These are phyloP conservation scores for Penicillium sp. DNA, from an alignment of 2,329 filamentous ascomycete genomes.

Conservation along the genomic window DNA sequence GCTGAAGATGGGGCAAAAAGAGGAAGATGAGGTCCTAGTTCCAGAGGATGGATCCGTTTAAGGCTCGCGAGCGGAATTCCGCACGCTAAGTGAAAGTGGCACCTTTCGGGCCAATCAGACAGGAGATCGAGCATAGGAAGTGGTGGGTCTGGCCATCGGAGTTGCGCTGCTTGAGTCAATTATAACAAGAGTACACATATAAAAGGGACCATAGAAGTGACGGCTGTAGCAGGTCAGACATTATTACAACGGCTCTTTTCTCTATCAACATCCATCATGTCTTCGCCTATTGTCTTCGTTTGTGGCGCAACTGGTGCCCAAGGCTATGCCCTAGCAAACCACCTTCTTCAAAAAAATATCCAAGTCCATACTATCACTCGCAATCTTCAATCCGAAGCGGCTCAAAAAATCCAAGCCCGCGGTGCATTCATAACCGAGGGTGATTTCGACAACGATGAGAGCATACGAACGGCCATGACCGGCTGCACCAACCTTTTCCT, in stretches of 20 bases:
- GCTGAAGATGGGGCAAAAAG: not conserved
- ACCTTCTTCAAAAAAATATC: slow-evolving; percentile 32
- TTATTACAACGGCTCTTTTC: not conserved
- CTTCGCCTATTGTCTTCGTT: slow-evolving; percentile 28
- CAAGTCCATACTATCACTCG: slow-evolving; percentile 40
- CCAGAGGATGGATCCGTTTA: not conserved
- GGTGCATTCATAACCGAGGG: slow-evolving; percentile 38
- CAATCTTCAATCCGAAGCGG: slow-evolving; percentile 29
- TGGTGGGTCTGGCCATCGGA: slow-evolving; percentile 1
- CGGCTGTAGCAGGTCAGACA: not conserved
- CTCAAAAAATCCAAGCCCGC: slow-evolving; percentile 31
- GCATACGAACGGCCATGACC: slow-evolving; percentile 31
- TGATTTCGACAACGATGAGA: slow-evolving; percentile 33
- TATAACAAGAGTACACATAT: not conserved
- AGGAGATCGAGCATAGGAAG: not conserved
- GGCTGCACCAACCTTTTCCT: slow-evolving; percentile 38
- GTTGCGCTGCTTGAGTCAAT: slow-evolving; percentile 4
- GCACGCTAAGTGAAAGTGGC: slow-evolving; percentile 8
- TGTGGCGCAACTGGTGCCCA: slow-evolving; percentile 37
- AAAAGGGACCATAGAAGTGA: no score
- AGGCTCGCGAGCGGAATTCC: slow-evolving; percentile 23
- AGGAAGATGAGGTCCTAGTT: slow-evolving; percentile 2
- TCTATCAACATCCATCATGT: slow-evolving; percentile 13
- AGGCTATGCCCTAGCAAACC: slow-evolving; percentile 33
- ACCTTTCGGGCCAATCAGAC: slow-evolving; percentile 9